Evolutionary conservation across 768 basidiomycete species (phyloP).

Genomic region (Pleurotus cornucopiae): DNA sequence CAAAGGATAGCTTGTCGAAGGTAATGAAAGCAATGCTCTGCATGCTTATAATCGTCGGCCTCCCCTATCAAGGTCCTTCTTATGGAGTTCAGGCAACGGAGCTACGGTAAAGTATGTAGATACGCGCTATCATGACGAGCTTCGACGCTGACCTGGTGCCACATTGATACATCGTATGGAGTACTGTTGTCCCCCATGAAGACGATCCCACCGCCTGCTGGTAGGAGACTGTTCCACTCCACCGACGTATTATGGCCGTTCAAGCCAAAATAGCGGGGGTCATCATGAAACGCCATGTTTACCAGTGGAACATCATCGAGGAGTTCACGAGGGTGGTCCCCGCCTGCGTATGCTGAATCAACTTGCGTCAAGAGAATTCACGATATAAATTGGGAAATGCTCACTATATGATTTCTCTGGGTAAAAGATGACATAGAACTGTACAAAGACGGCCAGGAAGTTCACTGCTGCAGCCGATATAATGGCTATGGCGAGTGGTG

Average conservation of each 20-base stretch:
- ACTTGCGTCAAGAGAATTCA: neutral
- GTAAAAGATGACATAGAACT: constrained; percentile 1
- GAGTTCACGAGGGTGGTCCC: constrained; percentile 13
- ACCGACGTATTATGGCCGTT: constrained; percentile 3
- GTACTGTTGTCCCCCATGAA: constrained; percentile 28
- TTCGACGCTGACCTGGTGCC: constrained; percentile 22
- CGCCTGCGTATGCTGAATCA: constrained; percentile 9
- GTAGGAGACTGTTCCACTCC: constrained; percentile 12
- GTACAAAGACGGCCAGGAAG: constrained; percentile 1
- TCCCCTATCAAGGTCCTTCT: constrained; percentile 21
- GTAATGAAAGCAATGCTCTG: constrained; percentile 34
- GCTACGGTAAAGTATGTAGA: neutral
- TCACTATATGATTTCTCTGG: neutral
- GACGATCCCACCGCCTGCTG: constrained; percentile 26
- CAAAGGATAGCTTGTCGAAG: constrained; percentile 33
- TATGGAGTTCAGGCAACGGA: constrained; percentile 32
- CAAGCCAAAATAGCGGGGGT: constrained; percentile 10
- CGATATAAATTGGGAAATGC: neutral
- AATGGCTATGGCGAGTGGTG: neutral
- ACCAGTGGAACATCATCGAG: constrained; percentile 10
- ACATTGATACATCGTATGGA: constrained; percentile 30
- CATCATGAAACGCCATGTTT: constrained; percentile 13
- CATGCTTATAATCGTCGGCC: constrained; percentile 19
- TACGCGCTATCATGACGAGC: no score
- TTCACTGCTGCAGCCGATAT: neutral